Conservation (phyloP, 2,329 filamentous ascomycete genomes). For the Fusarium camptoceras region DNA sequence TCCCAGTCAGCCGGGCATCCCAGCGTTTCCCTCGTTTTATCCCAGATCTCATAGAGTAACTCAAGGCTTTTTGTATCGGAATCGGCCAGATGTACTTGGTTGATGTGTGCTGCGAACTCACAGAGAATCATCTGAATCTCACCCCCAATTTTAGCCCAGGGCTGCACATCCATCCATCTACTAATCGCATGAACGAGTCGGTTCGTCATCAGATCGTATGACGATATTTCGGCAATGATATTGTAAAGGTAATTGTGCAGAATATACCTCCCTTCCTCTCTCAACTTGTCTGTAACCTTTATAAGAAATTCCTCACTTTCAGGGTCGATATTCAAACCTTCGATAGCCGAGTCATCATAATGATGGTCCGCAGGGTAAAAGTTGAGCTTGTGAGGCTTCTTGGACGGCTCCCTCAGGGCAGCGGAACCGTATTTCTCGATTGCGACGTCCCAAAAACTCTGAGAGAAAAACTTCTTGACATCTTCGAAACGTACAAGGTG, state of each 20-base stretch:
- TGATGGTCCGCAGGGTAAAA: conserved; percentile 22
- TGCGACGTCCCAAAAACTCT: conserved; percentile 45
- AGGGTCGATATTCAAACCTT: neutral
- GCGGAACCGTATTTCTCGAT: conserved; percentile 43
- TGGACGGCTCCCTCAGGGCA: conserved; percentile 33
- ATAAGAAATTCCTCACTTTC: conserved; percentile 13
- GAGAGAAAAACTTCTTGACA: conserved; percentile 36
- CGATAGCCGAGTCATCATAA: neutral
- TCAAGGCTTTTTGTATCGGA: neutral
- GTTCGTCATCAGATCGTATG: conserved; percentile 28
- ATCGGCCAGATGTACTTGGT: neutral
- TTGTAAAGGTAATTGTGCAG: conserved; percentile 33
- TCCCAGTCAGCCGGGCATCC: conserved; percentile 10
- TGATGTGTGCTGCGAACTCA: conserved; percentile 17
- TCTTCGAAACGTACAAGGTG: conserved; percentile 32
- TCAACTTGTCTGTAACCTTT: neutral
- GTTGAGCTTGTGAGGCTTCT: conserved; percentile 35
- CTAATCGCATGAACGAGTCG: conserved; percentile 16
- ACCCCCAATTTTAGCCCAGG: neutral
- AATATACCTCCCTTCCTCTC: neutral
- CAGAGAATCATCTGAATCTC: conserved; percentile 23
- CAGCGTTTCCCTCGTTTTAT: neutral
- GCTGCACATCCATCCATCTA: neutral
- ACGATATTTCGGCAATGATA: conserved; percentile 33
- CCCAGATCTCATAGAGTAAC: conserved; percentile 2